These are phyloP conservation scores for Dothidotthia symphoricarpi DNA, from an alignment of 2,329 filamentous ascomycete genomes.

Conservation along the genomic window DNA sequence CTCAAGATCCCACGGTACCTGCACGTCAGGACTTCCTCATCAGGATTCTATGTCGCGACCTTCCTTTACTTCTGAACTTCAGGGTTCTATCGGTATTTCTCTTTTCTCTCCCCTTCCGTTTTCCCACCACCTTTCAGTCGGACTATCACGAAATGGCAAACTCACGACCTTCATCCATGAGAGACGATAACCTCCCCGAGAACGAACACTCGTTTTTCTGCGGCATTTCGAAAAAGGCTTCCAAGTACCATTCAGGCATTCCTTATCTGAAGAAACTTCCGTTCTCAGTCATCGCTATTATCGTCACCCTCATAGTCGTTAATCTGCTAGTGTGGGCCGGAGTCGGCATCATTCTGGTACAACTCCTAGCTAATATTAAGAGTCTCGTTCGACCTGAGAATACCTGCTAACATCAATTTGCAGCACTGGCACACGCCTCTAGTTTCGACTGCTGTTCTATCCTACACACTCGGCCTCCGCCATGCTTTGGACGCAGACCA, in stretches of 20 bases:
- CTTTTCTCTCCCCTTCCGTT: not conserved
- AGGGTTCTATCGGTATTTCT: too few relatives aligned
- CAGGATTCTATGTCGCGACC: too few relatives aligned
- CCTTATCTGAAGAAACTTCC: constrained; percentile 58
- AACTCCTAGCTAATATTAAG: constrained; percentile 11
- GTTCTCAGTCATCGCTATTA: constrained; percentile 57
- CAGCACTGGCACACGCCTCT: constrained; percentile 53
- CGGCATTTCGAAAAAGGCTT: constrained; percentile 38
- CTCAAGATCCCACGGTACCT: constrained; percentile 17
- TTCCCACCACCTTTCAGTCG: not conserved
- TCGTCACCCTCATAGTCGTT: constrained; percentile 52
- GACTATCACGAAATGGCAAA: too few relatives aligned
- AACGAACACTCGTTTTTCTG: constrained; percentile 21
- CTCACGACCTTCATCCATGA: constrained; percentile 8
- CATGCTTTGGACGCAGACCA: constrained; percentile 99
- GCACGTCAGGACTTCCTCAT: not conserved
- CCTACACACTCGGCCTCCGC: constrained; percentile 84
- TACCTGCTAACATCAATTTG: not conserved
- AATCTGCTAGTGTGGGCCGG: constrained; percentile 60
- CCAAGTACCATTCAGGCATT: constrained; percentile 51
- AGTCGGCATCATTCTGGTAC: constrained; percentile 57
- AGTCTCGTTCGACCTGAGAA: not conserved
- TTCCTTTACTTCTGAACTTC: too few relatives aligned
- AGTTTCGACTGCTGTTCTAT: constrained; percentile 75
- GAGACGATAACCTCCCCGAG: constrained; percentile 9